Conservation (phyloP, 768 basidiomycete genomes). For the Hericium coralloides region DNA sequence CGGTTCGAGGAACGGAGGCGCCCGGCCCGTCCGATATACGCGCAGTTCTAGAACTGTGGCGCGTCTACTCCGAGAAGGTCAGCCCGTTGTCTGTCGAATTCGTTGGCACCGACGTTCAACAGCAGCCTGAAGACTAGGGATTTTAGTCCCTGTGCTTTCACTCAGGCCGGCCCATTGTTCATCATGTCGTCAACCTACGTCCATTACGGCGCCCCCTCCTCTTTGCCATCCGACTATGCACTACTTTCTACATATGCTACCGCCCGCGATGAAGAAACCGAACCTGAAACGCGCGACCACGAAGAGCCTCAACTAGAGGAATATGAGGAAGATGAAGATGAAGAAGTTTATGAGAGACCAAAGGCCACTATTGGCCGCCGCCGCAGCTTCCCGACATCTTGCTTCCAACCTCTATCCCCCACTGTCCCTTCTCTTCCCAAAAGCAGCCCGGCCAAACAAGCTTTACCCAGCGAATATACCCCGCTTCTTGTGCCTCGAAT, state of each 20-base stretch:
- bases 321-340: conserved; percentile 3
- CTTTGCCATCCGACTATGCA: conserved; percentile 59
- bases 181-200: conserved; percentile 35
- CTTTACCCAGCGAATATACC: conserved; percentile 15
- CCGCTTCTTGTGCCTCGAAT: conserved; percentile 41
- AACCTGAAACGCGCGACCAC: conserved; percentile 10
- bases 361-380: conserved; percentile 11
- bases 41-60: no score
- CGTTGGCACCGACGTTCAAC: no score
- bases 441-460: conserved; percentile 17
- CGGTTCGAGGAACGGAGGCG: no score
- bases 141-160: no score
- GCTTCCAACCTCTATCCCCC: conserved; percentile 30
- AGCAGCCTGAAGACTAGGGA: no score
- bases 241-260: conserved; percentile 45
- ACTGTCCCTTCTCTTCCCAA: conserved; percentile 19
- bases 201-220: conserved; percentile 40
- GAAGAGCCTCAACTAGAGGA: conserved; percentile 11
- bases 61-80: no score
- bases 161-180: background rate
- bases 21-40: no score
- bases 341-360: background rate
- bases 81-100: no score
- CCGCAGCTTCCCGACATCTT: conserved; percentile 25
- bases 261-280: background rate